Evolutionary conservation across 176 grass and related monocot genomes (phyloP), one percentile per base, ranked within the genome.

Genomic region (Oryza meyeriana): DNA sequence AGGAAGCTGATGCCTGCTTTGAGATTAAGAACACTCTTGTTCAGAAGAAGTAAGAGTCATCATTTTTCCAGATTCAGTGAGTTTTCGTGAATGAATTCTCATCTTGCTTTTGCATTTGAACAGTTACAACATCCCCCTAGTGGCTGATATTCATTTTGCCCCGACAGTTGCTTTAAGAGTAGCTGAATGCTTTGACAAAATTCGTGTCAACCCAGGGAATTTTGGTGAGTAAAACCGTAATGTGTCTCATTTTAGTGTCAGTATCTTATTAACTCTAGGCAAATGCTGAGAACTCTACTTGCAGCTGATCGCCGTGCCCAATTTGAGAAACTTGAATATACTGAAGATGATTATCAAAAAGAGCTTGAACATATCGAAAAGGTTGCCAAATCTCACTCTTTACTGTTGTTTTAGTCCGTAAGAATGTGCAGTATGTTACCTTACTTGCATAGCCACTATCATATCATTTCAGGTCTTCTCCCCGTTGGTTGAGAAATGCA

Each of bases 61-160:
- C 55, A 68, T 80, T 85, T 68, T 39, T 11, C 25, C 84, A 61
- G 31, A 82, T 83, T 50, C 24, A n/a, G 13, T 69, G 20, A 39
- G 31, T 75, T 90, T 41, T 7, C 68, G 69, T 68, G n/a, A 36
- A 78, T 39, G 6, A 1, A 4, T 74, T 31, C 79, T 74, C 72
- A 61, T 69, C 44, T 79, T 78, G 26, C 20, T 70, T 12, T 39
- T 61, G 24, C 67, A n/a, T 78, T 74, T 55, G 18, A 74, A 69
- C 78, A 99, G 93, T 71, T 99, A 95, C 84, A 95, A 95, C 76
- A 95, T 92, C 71, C 96, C 96, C 81, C 85, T 99, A 33, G 96
- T 99, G 77, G 96, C 96, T n/a, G 96, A 99, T 88, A 99, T 99
- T 75, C 96, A 99, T 89, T 99, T 99, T 91, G 96, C 96, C 45